Evolutionary conservation across 148 eudicot species (phyloP), one percentile per base, ranked within the genome.

Genomic region (Heliosperma pusillum): DNA sequence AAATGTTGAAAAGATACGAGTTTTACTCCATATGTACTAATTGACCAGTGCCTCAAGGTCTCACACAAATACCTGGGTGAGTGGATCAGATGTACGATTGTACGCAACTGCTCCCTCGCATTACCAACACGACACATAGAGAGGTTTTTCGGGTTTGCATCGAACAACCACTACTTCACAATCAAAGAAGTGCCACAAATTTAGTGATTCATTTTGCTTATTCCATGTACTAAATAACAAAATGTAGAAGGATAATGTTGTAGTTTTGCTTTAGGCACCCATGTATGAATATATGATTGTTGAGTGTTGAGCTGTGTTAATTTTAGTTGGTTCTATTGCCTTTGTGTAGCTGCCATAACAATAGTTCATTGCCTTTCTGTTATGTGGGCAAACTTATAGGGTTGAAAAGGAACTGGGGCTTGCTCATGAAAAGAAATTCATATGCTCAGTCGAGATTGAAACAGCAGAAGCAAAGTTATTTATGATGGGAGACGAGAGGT

Each of bases 401-500:
- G 74, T 85, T 10, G 86, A 73, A 73, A 81, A 77, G 21, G 89
- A 86, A 80, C 79, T 47, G 50, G 97, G 97, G 66, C 86, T 88
- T 21, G 64, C 83, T 47, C 93, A 94, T 75, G 89, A 77, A 24
- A 88, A 78, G 84, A 90, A 74, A 68, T 94, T 63, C 44, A 16
- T 74, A 73, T 90, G 91, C 72, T 85, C 93, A 0, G 96, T 87
- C 0, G 82, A 86, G 76, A 78, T 94, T 22, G 87, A 85, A 78
- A 82, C 83, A 1, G 59, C 45, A 0, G 79, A 80, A 4, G 72
- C 55, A 0, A 69, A 81, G 42, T 65, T 84, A 2, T 12, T 61
- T 56, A 75, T 77, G 77, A 13, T 5, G 30, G 97, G 98, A 71
- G 83, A 83, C 0, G 85, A 84, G 55, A 89, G 82, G 72, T 22